Percentiles rank a stretch among this genome's conserved stretches.
phyloP scores from a whole-genome alignment of 2,329 filamentous ascomycete genomes.

The Pseudogymnoascus sp. region DNA sequence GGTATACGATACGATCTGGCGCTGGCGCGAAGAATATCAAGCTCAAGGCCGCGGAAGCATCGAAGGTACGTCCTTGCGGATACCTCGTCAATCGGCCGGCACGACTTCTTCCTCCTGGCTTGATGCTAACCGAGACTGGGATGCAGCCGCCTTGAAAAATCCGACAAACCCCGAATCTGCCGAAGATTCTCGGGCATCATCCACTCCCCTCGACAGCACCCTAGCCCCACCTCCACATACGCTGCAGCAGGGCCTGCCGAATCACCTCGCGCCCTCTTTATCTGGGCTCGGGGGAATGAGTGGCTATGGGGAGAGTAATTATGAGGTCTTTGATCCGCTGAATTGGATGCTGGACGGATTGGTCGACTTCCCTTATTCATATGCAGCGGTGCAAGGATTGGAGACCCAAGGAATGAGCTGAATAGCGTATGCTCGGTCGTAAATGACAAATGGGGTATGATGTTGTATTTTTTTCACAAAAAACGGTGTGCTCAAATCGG shows the following conservation, averaged over 20 bases:
- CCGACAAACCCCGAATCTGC: constrained; percentile 78
- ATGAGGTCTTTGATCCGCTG: constrained; percentile 85
- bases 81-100: constrained; percentile 14
- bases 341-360: constrained; percentile 90
- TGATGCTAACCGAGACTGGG: constrained; percentile 26
- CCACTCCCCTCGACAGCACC: constrained; percentile 56
- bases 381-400: constrained; percentile 44
- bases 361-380: constrained; percentile 68
- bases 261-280: constrained; percentile 9
- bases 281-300: constrained; percentile 29
- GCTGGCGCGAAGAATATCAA: constrained; percentile 75
- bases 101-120: constrained; percentile 20
- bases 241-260: constrained; percentile 21
- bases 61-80: constrained; percentile 51
- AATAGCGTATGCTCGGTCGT: not conserved
- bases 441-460: not conserved
- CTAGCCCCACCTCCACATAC: constrained; percentile 36
- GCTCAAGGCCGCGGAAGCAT: constrained; percentile 60
- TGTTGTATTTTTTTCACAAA: not conserved
- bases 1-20: constrained; percentile 78
- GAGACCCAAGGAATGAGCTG: constrained; percentile 29
- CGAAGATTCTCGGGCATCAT: constrained; percentile 63
- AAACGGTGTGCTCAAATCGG: not conserved
- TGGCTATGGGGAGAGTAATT: constrained; percentile 59
- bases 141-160: constrained; percentile 63